phyloP scores from a whole-genome alignment of 371 early-diverging fungal genomes.

The Mortierella sp. region DNA sequence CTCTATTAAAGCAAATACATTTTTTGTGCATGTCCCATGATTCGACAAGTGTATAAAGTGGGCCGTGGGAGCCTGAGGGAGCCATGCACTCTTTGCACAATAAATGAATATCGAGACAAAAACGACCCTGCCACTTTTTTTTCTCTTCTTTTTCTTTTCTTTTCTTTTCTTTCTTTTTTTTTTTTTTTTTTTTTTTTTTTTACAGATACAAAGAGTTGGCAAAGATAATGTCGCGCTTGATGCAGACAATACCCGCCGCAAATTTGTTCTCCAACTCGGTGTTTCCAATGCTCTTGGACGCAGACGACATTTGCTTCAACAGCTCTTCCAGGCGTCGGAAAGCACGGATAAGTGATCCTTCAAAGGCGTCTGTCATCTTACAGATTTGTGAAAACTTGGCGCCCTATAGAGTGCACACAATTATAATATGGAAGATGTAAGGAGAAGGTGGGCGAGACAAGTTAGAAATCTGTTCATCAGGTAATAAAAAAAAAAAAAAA shows the following conservation, averaged over 20 bases:
- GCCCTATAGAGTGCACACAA: constrained; percentile 64
- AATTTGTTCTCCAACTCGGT: constrained; percentile 97
- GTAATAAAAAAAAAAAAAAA: neutral
- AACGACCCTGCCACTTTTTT: too few relatives aligned
- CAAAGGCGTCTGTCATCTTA: constrained; percentile 96
- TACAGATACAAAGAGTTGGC: constrained; percentile 96
- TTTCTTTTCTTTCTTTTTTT: too few relatives aligned
- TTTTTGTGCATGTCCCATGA: too few relatives aligned
- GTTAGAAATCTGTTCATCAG: neutral
- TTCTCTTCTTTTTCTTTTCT: too few relatives aligned
- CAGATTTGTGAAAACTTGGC: constrained; percentile 97
- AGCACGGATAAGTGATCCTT: constrained; percentile 96
- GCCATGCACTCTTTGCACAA: too few relatives aligned
- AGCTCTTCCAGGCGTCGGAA: constrained; percentile 98
- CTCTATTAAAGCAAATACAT: too few relatives aligned
- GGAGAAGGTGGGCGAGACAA: neutral
- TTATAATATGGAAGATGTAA: neutral
- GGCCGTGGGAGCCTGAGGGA: too few relatives aligned
- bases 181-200: neutral
- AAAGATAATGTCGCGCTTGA: constrained; percentile 99
- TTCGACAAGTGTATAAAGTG: too few relatives aligned
- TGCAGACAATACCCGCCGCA: constrained; percentile 88
- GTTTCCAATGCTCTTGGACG: constrained; percentile 98
- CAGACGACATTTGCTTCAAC: constrained; percentile 94
- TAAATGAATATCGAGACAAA: too few relatives aligned